Percentiles rank a stretch among this genome's conserved stretches.
phyloP scores from a whole-genome alignment of 139 green algal species.

The Coelastrella sp. region DNA sequence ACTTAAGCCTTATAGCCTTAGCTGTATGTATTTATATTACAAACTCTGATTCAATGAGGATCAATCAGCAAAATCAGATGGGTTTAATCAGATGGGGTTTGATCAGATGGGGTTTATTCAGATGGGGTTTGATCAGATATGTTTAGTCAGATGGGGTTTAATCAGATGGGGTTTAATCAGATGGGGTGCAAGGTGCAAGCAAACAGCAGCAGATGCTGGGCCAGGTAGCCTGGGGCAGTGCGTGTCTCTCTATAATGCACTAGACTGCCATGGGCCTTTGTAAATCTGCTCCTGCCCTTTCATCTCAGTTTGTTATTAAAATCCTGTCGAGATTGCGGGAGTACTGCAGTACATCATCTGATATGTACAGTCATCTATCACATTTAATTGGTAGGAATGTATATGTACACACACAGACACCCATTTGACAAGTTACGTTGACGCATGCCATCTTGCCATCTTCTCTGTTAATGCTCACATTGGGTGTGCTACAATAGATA shows the following conservation, averaged over 20 bases:
- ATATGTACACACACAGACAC: not conserved
- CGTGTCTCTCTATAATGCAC: not conserved
- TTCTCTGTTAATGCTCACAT: too few species aligned
- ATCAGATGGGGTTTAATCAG: too few species aligned
- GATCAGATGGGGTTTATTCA: too few species aligned
- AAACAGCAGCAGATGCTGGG: not conserved
- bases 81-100: too few species aligned
- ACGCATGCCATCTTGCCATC: not conserved
- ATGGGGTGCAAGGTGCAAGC: not conserved
- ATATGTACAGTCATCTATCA: not conserved
- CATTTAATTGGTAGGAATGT: not conserved
- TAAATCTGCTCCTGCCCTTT: not conserved
- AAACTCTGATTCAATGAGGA: not conserved
- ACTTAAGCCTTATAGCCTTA: not conserved
- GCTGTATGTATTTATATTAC: not conserved
- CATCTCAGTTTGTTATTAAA: too few species aligned
- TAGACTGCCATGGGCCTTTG: not conserved
- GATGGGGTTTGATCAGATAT: too few species aligned
- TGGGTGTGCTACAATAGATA: too few species aligned
- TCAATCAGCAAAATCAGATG: not conserved
- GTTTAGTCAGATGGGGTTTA: too few species aligned
- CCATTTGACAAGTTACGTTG: too few species aligned
- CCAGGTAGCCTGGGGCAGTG: not conserved
- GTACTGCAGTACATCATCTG: too few species aligned
- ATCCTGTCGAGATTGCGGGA: too few species aligned